phyloP scores from a whole-genome alignment of 768 basidiomycete genomes.

The Podaxis mareebaensis region DNA sequence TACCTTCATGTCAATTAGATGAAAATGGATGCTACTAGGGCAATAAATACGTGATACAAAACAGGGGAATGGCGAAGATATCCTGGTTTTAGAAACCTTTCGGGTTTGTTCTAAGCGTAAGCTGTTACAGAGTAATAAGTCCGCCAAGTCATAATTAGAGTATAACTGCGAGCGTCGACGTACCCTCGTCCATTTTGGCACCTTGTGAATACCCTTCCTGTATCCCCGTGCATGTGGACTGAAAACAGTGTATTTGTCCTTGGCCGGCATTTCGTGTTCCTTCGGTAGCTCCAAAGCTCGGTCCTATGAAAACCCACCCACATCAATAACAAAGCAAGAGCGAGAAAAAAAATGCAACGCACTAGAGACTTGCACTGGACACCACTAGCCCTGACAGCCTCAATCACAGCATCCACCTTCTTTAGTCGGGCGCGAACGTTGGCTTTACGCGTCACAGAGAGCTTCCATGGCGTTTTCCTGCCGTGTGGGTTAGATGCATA shows the following conservation, averaged over 20 bases:
- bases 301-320: conserved; percentile 40
- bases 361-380: conserved; percentile 78
- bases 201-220: conserved; percentile 93
- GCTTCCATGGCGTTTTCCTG: conserved; percentile 95
- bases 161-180: conserved; percentile 26
- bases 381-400: conserved; percentile 81
- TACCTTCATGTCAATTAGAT: conserved; percentile 12
- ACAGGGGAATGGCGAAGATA: conserved; percentile 16
- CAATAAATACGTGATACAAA: conserved; percentile 22
- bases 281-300: conserved; percentile 84
- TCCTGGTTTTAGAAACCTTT: conserved; percentile 73
- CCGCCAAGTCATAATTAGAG: not conserved
- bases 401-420: conserved; percentile 92
- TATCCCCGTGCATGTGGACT: conserved; percentile 69
- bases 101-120: conserved; percentile 86
- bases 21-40: conserved; percentile 7
- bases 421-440: conserved; percentile 88
- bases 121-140: conserved; percentile 37
- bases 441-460: conserved; percentile 90
- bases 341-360: conserved; percentile 28
- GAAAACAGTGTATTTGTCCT: conserved; percentile 96
- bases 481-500: not conserved
- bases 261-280: conserved; percentile 88
- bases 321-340: not conserved
- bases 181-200: conserved; percentile 96